Evolutionary conservation across 140 eudicot genomes (phyloP).

Genomic region (Bidens hawaiensis): DNA sequence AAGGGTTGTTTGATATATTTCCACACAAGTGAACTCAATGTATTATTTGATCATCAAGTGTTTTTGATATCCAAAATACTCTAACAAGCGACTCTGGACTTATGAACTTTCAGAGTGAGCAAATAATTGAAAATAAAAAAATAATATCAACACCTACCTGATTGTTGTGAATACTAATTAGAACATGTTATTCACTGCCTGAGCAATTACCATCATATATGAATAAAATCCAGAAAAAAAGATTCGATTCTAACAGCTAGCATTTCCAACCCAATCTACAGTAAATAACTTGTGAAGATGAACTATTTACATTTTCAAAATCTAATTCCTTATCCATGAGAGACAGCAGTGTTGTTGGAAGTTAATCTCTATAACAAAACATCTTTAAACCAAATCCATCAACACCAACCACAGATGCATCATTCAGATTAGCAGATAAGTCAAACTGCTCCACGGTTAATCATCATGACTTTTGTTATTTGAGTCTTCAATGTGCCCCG

Average conservation of each 20-base stretch:
- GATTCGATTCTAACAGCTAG: conserved; percentile 27
- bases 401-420: conserved; percentile 16
- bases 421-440: conserved; percentile 18
- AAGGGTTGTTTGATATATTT: neutral
- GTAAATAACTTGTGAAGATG: conserved; percentile 11
- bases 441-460: conserved; percentile 21
- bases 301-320: conserved; percentile 20
- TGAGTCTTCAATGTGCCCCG: conserved; percentile 11
- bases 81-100: neutral
- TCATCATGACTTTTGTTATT: conserved; percentile 17
- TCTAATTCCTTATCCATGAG: neutral
- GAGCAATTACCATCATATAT: conserved; percentile 20
- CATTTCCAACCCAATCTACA: conserved; percentile 32
- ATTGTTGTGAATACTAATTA: conserved; percentile 29
- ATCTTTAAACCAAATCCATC: conserved; percentile 38
- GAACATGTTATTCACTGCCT: conserved; percentile 13
- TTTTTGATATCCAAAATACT: neutral
- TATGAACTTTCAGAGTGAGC: neutral
- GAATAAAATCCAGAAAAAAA: conserved; percentile 18
- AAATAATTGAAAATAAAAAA: neutral
- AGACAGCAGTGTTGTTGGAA: neutral
- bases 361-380: conserved; percentile 25
- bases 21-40: neutral
- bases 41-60: neutral
- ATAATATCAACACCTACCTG: conserved; percentile 32